Evolutionary conservation across 805 yeast genomes (phyloP), one percentile per base, ranked within the genome.

Genomic region (Wickerhamomyces bisporus): DNA sequence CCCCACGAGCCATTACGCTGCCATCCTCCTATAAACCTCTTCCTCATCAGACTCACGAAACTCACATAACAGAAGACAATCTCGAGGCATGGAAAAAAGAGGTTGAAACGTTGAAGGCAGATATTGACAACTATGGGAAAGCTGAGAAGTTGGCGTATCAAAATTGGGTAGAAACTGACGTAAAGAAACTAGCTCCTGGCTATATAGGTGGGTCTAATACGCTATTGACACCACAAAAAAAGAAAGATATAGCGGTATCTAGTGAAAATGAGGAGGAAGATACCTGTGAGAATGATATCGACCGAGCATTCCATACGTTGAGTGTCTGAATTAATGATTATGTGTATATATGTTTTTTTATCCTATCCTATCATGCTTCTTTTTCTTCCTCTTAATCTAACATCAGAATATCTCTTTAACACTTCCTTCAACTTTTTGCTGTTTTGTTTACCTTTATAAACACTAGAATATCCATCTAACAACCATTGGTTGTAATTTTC

Each of bases 381-480:
- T 73, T 93, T 93, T 49, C 98, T 73, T 2, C 98, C 98, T 56
- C 98, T 77, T 65, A 83, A 60, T 52, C 98, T 69, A 1, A 91
- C 98, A 31, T 83, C 94, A 38, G 80, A 85, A 35, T 93, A 71
- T 56, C 89, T 73, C 38, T 69, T 70, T 42, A 76, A 47, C 0
- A 81, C 74, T 45, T 83, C 93, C 13, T 55, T 64, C 29, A 62
- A 46, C 34, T 63, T 65, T 46, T 67, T 71, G 15, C 48, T 49
- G 14, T 72, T 72, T 16, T 51, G 55, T 26, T 61, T 60, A 3
- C 47, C 49, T 1, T 32, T 38, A 40, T 70, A 73, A 1, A 62
- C 65, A 16, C 50, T 44, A 28, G 62, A 60, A 52, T 86, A 87
- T 0, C 96, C 96, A 39, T 77, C 71, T 43, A 89, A 61, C 6